Base-by-base conservation (phyloP, 176 grass and related monocot genomes). In the Oryza officinalis region DNA sequence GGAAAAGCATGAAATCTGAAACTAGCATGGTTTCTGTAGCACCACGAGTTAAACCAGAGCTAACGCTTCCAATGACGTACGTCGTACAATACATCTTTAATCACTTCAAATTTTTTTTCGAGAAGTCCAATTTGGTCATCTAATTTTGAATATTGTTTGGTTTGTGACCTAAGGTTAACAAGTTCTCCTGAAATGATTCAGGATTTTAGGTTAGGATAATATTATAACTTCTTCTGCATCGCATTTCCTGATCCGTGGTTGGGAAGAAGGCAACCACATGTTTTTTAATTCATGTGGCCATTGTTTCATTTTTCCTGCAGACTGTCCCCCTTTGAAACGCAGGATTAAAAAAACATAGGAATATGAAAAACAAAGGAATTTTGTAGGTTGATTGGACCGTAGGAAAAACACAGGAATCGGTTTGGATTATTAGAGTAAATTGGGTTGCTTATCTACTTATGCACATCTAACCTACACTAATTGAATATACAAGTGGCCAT, bases 31-130 rank as follows among this genome's bases (percentile, higher is more conserved):
- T 89, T 71, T 91, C 89, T 87, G 84, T 88, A 10, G 87, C 89
- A 13, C 89, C 96, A 82, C 87, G 91, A 57, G 96, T 98, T 75
- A 98, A 95, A 87, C 76, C 93, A 17, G 93, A 98, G 85, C 85
- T 98, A 76, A 90, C 89, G 69, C 74, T 98, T 78, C 96, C 96
- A 81, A 59, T 86, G 71, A 86, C 76, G 37, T 38, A 38, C 0
- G 37, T 38, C 37, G 8, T 38, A 38, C 37, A 38, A 93, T 98
- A 98, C 65, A 65, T 27, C 74, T 81, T 59, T 65, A 43, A 49
- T 82, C 67, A 30, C 69, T 79, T 78, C 31, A 20, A 43, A 23
- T 71, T 87, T 80, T 76, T 6, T 84, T 41, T 81, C 2, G 35
- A 72, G 63, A 82, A 82, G 33, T 71, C 26, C 37, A 20, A 25